A percentile compares a stretch with the other conserved stretches of the same genome.
phyloP scores from a whole-genome alignment of 768 basidiomycete genomes.

The Lentinus tigrinus region DNA sequence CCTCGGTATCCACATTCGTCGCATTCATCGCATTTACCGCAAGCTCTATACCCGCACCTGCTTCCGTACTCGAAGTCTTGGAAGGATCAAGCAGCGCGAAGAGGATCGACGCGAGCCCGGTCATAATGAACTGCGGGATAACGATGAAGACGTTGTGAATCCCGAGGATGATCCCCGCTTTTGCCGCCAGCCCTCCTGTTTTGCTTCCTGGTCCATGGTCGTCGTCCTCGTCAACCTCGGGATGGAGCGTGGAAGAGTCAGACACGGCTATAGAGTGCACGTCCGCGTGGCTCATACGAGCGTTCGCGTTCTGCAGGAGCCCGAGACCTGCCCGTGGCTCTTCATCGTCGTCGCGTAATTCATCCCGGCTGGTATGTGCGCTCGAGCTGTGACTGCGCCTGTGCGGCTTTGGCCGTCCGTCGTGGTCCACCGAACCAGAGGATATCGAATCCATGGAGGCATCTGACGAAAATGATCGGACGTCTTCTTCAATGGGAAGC shows the following conservation, averaged over 20 bases:
- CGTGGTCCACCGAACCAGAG: background rate
- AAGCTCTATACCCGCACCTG: background rate
- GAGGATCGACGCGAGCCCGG: slow-evolving; percentile 78
- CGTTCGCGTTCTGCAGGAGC: slow-evolving; percentile 43
- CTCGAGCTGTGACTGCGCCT: slow-evolving; percentile 6
- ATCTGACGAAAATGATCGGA: slow-evolving; percentile 27
- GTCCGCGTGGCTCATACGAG: slow-evolving; percentile 50
- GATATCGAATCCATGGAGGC: slow-evolving; percentile 23
- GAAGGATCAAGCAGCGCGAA: slow-evolving; percentile 82
- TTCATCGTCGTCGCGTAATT: too few species aligned
- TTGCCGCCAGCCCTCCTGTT: slow-evolving; percentile 56
- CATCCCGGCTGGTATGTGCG: background rate
- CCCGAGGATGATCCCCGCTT: slow-evolving; percentile 88
- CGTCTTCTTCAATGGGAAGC: slow-evolving; percentile 23
- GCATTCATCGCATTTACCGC: background rate
- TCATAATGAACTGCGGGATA: slow-evolving; percentile 91
- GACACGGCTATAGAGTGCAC: slow-evolving; percentile 27
- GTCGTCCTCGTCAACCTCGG: slow-evolving; percentile 23
- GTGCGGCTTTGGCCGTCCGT: slow-evolving; percentile 15
- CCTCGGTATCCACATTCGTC: background rate
- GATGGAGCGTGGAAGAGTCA: slow-evolving; percentile 11
- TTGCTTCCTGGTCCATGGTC: slow-evolving; percentile 18
- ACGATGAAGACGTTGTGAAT: slow-evolving; percentile 96
- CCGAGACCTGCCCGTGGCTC: background rate
- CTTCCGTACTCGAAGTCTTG: slow-evolving; percentile 32